Conservation (phyloP, 345 rosid species). For the Toxicodendron radicans region DNA sequence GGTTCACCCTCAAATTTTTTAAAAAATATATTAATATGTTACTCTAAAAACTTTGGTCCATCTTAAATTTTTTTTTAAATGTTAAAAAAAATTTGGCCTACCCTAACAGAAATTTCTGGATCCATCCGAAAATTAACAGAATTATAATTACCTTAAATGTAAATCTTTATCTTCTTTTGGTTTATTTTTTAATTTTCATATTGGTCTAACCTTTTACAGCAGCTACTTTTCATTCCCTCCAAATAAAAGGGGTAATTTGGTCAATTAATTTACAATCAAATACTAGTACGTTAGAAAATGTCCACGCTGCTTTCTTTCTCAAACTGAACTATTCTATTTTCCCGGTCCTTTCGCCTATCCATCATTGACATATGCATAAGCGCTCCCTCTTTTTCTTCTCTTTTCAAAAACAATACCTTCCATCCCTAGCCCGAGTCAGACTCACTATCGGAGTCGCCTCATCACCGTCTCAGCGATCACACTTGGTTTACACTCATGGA, state of each 20-base stretch:
- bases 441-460: background rate
- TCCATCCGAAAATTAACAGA: too few species aligned
- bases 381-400: constrained; percentile 5
- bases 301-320: background rate
- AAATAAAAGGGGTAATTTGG: background rate
- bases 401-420: background rate
- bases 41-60: too few species aligned
- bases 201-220: too few species aligned
- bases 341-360: constrained; percentile 24
- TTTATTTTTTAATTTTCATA: background rate
- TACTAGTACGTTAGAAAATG: background rate
- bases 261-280: background rate
- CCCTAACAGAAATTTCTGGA: too few species aligned
- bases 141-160: too few species aligned
- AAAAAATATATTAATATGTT: too few species aligned
- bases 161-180: too few species aligned
- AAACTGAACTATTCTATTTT: constrained; percentile 17
- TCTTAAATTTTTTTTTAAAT: too few species aligned
- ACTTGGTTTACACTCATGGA: constrained; percentile 49
- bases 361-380: too few species aligned
- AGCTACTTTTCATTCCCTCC: background rate
- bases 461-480: constrained; percentile 1
- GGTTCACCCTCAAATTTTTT: too few species aligned
- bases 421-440: background rate
- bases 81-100: too few species aligned